These are phyloP conservation scores for Candida verbasci DNA, from an alignment of 805 yeast species.

Conservation along the genomic window DNA sequence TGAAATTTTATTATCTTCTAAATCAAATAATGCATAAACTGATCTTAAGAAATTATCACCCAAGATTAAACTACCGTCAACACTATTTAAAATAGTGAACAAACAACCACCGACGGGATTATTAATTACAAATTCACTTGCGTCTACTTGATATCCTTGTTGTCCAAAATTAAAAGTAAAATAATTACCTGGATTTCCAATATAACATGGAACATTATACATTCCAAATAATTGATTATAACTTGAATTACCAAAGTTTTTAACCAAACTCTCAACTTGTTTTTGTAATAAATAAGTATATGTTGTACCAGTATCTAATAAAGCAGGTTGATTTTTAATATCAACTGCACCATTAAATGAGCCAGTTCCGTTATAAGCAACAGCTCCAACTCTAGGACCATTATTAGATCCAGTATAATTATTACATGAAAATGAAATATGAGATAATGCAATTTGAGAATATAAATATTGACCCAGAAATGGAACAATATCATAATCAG, in stretches of 20 bases:
- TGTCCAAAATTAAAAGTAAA: slow-evolving; percentile 5
- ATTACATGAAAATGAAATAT: slow-evolving; percentile 2
- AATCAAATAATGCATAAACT: slow-evolving; percentile 22
- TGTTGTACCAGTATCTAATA: slow-evolving; percentile 33
- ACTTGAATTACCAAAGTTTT: slow-evolving; percentile 29
- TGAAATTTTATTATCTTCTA: slow-evolving; percentile 20
- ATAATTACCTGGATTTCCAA: slow-evolving; percentile 4
- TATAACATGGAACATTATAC: slow-evolving; percentile 29
- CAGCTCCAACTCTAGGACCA: slow-evolving; percentile 13
- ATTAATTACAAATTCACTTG: slow-evolving; percentile 2
- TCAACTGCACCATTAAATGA: slow-evolving; percentile 3
- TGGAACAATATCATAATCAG: slow-evolving; percentile 3
- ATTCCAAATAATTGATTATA: slow-evolving; percentile 39
- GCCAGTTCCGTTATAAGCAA: background rate
- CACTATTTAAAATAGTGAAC: slow-evolving; percentile 59
- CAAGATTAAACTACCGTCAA: slow-evolving; percentile 42
- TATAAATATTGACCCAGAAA: background rate
- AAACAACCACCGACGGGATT: slow-evolving; percentile 18
- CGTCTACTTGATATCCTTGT: background rate
- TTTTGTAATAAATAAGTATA: slow-evolving; percentile 38
- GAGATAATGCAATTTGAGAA: slow-evolving; percentile 3
- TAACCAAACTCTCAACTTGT: slow-evolving; percentile 31
- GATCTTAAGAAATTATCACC: slow-evolving; percentile 23
- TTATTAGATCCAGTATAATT: slow-evolving; percentile 1
- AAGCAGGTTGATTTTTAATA: slow-evolving; percentile 12